Evolutionary conservation across 2,329 filamentous ascomycete genomes (phyloP), one percentile per base, ranked within the genome.

Genomic region (Trichoderma endophyticum): DNA sequence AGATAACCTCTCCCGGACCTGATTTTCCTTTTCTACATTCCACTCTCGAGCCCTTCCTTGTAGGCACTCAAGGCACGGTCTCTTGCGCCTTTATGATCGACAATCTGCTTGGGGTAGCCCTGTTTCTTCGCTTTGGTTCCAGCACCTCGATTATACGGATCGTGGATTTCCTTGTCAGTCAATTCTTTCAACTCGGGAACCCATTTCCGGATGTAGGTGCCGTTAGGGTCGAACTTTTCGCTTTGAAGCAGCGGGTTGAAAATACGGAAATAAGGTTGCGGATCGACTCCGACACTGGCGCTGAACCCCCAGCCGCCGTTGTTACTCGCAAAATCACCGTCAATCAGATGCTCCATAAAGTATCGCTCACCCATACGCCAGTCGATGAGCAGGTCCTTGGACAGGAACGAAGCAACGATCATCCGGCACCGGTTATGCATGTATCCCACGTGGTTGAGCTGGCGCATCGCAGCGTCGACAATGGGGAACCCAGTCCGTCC

Each of bases 341-440:
- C 93, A 71, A 95, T 87, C 8, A 94, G 84, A 74, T 92, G 85
- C 78, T 93, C 90, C 92, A 96, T 96, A 80, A 97, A 97, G 78
- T 91, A 93, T 1, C 85, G 85, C 82, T 97, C 93, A 5, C 93
- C 94, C 80, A 92, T 89, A 7, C 93, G 89, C 93, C 93, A 97
- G 81, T 97, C 93, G 15, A 96, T 83, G 12, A 95, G 84, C 0
- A 97, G 85, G 76, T 97, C 92, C 78, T 97, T 97, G 61, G 90
- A 86, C 0, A 97, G 83, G 78, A 96, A 97, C 0, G 90, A 95
- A 0, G 93, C 92, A 2, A 92, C 91, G 60, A 95, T 90, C 93
- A 97, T 97, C 32, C 94, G 90, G 76, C 90, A 90, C 11, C 94
- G 90, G 79, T 97, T 97, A 80, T 95, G 93, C 92, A 96, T 94